Base-by-base conservation (phyloP, 345 rosid species). In the Gossypium raimondii region DNA sequence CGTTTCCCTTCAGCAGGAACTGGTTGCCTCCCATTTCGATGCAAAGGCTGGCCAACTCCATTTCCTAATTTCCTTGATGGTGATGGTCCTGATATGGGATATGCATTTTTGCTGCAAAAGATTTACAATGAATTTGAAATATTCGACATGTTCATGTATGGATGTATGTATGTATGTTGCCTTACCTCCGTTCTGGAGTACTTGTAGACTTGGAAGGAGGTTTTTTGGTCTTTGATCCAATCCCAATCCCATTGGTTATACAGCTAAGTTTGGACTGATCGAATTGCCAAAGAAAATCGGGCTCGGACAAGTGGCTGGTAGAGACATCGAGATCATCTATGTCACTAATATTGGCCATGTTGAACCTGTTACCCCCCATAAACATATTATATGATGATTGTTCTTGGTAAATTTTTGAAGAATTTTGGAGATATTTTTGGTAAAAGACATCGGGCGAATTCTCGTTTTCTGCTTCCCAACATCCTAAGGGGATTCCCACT, bases 221-320 rank as follows among this genome's bases (percentile, higher is more conserved):
- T 75, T 82, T 95, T 76, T 85, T 89, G 73, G 76, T 65, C 77
- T 89, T 85, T 71, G 83, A 53, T 45, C 85, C 90, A 38, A 73
- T 82, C 57, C 80, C 89, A 72, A 73, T 83, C 53, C 80, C 89
- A 72, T 85, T 87, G 22, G 84, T 34, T 53, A 83, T 18, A 77
- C 88, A 74, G 44, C 83, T 72, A 58, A 88, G 75, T 79, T 88
- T 94, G 81, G 94, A 77, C 68, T 89, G 98, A 82, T 87, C 91
- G 68, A 81, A 89, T 64, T 91, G 98, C 98, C 99, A 95, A 41
- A 89, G 90, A 87, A 91, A 82, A 80, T 95, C 94, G 63, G 88
- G 87, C 78, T 93, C 99, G 1, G 97, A 92, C 44, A 94, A 89
- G 78, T 95, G 96, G 70, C 97, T 89, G 44, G 97, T 90, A 74